Percentiles rank a stretch among this genome's conserved stretches.
Evolutionary conservation across 352 stramenopile genomes (phyloP).

Genomic region (Globisporangium perplexum): DNA sequence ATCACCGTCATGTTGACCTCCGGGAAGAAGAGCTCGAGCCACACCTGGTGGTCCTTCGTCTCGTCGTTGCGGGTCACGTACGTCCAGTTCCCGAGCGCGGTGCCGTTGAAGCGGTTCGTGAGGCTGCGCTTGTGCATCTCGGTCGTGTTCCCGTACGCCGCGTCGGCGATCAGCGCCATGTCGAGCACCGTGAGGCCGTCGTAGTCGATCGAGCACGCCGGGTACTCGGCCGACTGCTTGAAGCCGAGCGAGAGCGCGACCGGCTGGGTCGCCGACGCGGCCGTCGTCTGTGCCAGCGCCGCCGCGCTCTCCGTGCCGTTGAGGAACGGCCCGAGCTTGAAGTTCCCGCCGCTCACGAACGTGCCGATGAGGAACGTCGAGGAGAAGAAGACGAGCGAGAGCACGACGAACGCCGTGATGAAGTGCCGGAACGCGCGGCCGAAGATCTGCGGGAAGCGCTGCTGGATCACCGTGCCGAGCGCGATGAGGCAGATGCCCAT

Average conservation of each 20-base stretch:
- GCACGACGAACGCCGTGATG: slow-evolving; percentile 60
- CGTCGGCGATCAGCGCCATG: slow-evolving; percentile 73
- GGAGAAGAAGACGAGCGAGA: slow-evolving; percentile 82
- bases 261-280: slow-evolving; percentile 25
- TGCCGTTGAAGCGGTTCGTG: slow-evolving; percentile 75
- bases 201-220: slow-evolving; percentile 67
- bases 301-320: slow-evolving; percentile 32
- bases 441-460: slow-evolving; percentile 73
- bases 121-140: slow-evolving; percentile 52
- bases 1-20: slow-evolving; percentile 81
- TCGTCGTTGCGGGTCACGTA: slow-evolving; percentile 74
- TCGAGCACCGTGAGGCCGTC: slow-evolving; percentile 57
- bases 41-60: slow-evolving; percentile 60
- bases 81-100: slow-evolving; percentile 56
- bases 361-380: slow-evolving; percentile 72
- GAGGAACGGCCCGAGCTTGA: slow-evolving; percentile 42
- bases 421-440: slow-evolving; percentile 68
- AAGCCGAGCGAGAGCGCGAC: slow-evolving; percentile 43
- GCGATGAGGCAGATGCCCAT: slow-evolving; percentile 67
- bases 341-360: slow-evolving; percentile 51
- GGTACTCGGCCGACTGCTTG: slow-evolving; percentile 52
- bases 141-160: slow-evolving; percentile 63
- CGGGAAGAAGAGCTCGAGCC: slow-evolving; percentile 79
- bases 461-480: slow-evolving; percentile 61
- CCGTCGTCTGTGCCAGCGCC: slow-evolving; percentile 17